phyloP scores from a whole-genome alignment of 176 grass and related monocot species.

The Triticum dicoccoides region DNA sequence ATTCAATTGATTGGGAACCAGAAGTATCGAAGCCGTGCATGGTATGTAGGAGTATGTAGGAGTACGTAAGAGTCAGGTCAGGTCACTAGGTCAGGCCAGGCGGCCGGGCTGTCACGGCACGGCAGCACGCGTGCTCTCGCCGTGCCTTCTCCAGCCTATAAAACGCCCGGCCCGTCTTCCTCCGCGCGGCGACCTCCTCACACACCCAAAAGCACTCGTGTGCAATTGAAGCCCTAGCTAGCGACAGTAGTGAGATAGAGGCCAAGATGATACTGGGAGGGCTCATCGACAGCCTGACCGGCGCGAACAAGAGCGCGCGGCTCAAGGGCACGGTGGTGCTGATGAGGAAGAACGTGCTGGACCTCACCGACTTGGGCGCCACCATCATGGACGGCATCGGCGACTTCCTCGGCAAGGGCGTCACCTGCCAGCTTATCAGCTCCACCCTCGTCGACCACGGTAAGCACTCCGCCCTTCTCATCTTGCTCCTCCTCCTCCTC shows the following conservation, averaged over 20 bases:
- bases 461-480: not conserved
- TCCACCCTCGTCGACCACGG: conserved; percentile 53
- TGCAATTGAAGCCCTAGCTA: not conserved
- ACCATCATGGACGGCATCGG: conserved; percentile 48
- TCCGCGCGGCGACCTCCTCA: not conserved
- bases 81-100: no score
- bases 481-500: no score
- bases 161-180: not conserved
- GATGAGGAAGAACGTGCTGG: conserved; percentile 66
- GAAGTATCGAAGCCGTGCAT: no score
- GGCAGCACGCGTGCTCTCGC: not conserved
- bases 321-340: conserved; percentile 56
- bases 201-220: not conserved
- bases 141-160: not conserved
- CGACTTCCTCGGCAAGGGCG: conserved; percentile 50
- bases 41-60: no score
- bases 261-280: conserved; percentile 15
- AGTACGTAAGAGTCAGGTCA: no score
- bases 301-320: conserved; percentile 5
- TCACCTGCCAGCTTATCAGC: conserved; percentile 77
- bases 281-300: conserved; percentile 22
- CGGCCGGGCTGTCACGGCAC: no score
- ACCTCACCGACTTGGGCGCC: conserved; percentile 64
- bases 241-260: accelerated
- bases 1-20: no score